Evolutionary conservation across 2,329 filamentous ascomycete genomes (phyloP).

Genomic region (Tolypocladium tundrense): DNA sequence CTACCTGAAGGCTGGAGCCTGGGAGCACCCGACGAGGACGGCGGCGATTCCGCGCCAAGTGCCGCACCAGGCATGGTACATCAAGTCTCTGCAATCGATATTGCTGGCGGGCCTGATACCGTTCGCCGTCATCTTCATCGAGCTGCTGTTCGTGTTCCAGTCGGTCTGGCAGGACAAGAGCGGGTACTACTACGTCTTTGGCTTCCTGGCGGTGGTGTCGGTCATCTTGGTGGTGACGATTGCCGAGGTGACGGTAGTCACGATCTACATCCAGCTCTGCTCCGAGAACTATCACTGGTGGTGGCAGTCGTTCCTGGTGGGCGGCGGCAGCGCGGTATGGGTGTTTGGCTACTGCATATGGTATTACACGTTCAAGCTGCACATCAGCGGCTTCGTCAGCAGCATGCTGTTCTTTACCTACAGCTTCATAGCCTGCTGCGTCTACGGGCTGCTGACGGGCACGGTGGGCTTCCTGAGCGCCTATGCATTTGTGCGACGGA

Average conservation of each 20-base stretch:
- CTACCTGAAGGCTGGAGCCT: constrained; percentile 54
- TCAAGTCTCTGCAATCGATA: constrained; percentile 50
- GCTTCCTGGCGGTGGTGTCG: constrained; percentile 67
- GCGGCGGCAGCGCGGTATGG: constrained; percentile 68
- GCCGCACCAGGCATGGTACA: constrained; percentile 67
- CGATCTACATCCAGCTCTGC: constrained; percentile 74
- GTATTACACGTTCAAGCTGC: constrained; percentile 73
- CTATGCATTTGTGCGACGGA: constrained; percentile 73
- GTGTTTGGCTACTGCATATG: constrained; percentile 74
- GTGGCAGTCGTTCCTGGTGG: constrained; percentile 81
- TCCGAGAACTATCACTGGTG: constrained; percentile 85
- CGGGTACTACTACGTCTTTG: constrained; percentile 87
- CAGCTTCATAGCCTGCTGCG: constrained; percentile 68
- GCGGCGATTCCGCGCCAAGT: constrained; percentile 61
- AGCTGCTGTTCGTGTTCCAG: constrained; percentile 78
- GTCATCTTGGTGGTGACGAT: constrained; percentile 66
- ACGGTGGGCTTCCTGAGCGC: constrained; percentile 78
- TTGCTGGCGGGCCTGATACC: constrained; percentile 69
- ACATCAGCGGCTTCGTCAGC: constrained; percentile 71
- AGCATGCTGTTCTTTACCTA: constrained; percentile 79
- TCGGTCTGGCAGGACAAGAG: constrained; percentile 85
- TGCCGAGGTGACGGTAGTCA: constrained; percentile 74
- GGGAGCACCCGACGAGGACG: constrained; percentile 76
- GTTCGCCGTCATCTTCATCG: constrained; percentile 81
- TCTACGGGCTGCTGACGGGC: constrained; percentile 72